Base-by-base conservation (phyloP, 2,329 filamentous ascomycete species). In the Colletotrichum incanum region DNA sequence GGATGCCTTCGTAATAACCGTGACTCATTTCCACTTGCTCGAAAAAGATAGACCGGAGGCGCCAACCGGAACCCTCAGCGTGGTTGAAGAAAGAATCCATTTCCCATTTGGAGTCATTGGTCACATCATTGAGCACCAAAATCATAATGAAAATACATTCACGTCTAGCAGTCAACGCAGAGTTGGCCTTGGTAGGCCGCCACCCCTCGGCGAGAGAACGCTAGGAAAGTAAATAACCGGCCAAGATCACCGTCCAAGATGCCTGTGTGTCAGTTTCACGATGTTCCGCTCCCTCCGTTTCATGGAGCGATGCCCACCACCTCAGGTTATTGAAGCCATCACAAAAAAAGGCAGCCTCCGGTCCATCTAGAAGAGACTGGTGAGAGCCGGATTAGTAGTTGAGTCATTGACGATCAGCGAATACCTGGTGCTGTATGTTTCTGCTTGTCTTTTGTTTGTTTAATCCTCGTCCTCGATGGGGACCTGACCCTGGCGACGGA, bases 381-480 rank as follows among this genome's bases (percentile, higher is more conserved):
- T 26, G 56, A 60, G 58, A 41, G 58, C 56, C 41, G 56, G 56
- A 52, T 52, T 52, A 50, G 49, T 50, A 50, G 47, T 26, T 50
- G 47, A 23, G 47, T 50, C 23, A 23, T 37, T 56, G 58, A 68
- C 49, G 65, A 56, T 49, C 49, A 55, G 60, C 60, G 60, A 65
- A 65, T 59, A 58, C 52, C 60, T 41, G 34, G 66, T 69, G 52
- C 52, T 65, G 52, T 69, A 58, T 69, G 41, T 59, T 5, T 50
- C 52, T 65, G 52, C 65, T 52, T 69, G 41, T 59, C 4, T 50
- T 58, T n/a, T 20, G 1, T 16, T 54, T n/a, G n/a, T 34, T 34
- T 9, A 3, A 0, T 4, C 7, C 14, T 41, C 18, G 16, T 11
- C 37, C 16, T 7, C 4, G 14, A 5, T 28, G 49, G 2, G 9